These are phyloP conservation scores for Decorospora gaudefroyi DNA, from an alignment of 2,329 filamentous ascomycete species.

Conservation along the genomic window DNA sequence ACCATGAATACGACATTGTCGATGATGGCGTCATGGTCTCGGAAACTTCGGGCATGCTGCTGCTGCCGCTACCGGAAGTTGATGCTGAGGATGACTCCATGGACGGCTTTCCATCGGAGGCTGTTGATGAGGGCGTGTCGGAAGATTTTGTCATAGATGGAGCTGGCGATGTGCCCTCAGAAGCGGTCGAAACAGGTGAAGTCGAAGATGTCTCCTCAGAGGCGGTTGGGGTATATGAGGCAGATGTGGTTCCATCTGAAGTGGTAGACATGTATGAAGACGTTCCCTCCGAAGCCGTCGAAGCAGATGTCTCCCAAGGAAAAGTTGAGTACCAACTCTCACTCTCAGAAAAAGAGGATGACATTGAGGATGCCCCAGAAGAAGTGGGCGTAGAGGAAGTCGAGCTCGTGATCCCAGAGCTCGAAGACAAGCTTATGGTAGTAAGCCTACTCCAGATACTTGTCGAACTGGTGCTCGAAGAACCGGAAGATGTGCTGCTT, in stretches of 20 bases:
- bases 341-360: not conserved
- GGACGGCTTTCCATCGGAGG: too few species aligned
- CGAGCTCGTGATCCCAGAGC: not conserved
- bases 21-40: too few species aligned
- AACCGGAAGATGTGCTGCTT: not conserved
- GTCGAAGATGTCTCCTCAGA: not conserved
- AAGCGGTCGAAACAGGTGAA: not conserved
- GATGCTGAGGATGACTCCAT: too few species aligned
- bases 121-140: not conserved
- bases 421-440: conserved; percentile 3
- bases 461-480: not conserved
- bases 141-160: not conserved
- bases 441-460: conserved; percentile 8
- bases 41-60: too few species aligned
- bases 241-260: too few species aligned
- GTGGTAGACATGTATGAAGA: too few species aligned
- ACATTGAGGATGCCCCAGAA: not conserved
- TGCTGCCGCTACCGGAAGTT: too few species aligned
- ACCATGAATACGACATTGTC: too few species aligned
- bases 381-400: not conserved
- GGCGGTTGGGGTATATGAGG: not conserved
- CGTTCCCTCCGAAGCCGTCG: too few species aligned
- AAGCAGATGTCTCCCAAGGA: too few species aligned
- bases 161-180: not conserved
- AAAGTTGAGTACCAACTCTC: too few species aligned